Evolutionary conservation across 2,329 filamentous ascomycete species (phyloP).

Genomic region (Fusarium sp.): DNA sequence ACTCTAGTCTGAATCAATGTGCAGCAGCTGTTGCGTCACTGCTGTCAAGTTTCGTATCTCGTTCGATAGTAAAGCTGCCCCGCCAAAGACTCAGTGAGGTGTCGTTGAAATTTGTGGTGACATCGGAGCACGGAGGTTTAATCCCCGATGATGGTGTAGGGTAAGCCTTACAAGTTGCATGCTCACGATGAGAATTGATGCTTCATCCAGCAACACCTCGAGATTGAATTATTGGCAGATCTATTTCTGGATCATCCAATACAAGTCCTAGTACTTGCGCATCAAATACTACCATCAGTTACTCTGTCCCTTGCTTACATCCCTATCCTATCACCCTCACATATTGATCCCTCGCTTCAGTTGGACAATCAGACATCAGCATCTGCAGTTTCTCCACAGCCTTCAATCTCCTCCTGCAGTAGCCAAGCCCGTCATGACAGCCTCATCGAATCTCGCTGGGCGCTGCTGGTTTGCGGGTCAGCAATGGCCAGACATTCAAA

Average conservation of each 20-base stretch:
- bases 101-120: conserved; percentile 45
- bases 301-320: conserved; percentile 5
- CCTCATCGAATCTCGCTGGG: conserved; percentile 26
- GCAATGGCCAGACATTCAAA: conserved; percentile 24
- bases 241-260: not conserved
- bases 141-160: conserved; percentile 32
- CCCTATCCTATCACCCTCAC: conserved; percentile 9
- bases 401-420: conserved; percentile 41
- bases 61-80: conserved; percentile 36
- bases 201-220: not conserved
- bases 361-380: conserved; percentile 2
- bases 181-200: not conserved
- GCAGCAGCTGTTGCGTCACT: not conserved
- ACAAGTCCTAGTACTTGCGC: conserved; percentile 12
- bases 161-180: conserved; percentile 5
- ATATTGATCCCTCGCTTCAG: not conserved
- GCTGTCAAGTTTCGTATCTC: conserved; percentile 17
- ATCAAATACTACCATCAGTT: not conserved
- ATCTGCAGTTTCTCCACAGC: conserved; percentile 7
- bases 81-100: conserved; percentile 21
- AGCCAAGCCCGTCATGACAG: conserved; percentile 27
- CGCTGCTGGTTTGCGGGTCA: conserved; percentile 16
- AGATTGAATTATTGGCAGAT: not conserved
- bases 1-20: not conserved
- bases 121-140: conserved; percentile 21